Conservation (phyloP, 352 stramenopile genomes). For the Plasmopara halstedii region DNA sequence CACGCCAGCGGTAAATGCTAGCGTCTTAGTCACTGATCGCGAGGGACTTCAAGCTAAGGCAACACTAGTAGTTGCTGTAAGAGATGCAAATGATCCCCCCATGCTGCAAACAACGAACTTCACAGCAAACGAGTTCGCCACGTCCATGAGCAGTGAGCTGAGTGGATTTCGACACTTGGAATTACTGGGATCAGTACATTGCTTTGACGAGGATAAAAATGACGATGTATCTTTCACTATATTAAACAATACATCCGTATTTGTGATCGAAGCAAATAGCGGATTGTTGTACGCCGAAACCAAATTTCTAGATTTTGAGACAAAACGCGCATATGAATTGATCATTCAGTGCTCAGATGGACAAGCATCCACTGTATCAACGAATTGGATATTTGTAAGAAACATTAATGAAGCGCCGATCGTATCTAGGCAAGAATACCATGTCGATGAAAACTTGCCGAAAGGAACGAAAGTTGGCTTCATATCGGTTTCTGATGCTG, state of each 20-base stretch:
- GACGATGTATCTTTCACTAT: slow-evolving; percentile 29
- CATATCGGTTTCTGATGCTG: slow-evolving; percentile 9
- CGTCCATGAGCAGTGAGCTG: neutral
- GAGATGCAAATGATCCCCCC: slow-evolving; percentile 16
- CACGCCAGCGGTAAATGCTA: slow-evolving; percentile 1
- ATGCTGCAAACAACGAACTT: slow-evolving; percentile 14
- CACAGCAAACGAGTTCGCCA: slow-evolving; percentile 13
- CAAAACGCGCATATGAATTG: slow-evolving; percentile 19
- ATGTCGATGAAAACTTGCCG: slow-evolving; percentile 27
- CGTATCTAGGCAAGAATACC: slow-evolving; percentile 19
- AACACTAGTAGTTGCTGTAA: slow-evolving; percentile 7
- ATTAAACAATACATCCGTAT: slow-evolving; percentile 7
- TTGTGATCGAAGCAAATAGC: slow-evolving; percentile 33
- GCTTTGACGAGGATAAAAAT: slow-evolving; percentile 37
- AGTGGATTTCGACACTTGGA: slow-evolving; percentile 13
- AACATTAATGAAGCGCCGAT: slow-evolving; percentile 49
- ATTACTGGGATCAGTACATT: slow-evolving; percentile 31
- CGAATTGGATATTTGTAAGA: slow-evolving; percentile 19
- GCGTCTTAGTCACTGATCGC: slow-evolving; percentile 10
- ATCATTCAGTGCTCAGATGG: slow-evolving; percentile 34
- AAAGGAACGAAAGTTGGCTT: slow-evolving; percentile 6
- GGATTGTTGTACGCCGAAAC: slow-evolving; percentile 36
- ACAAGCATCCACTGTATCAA: slow-evolving; percentile 2
- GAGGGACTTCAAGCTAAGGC: slow-evolving; percentile 7
- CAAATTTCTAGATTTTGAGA: slow-evolving; percentile 41